Evolutionary conservation across 2,329 filamentous ascomycete species (phyloP), one percentile per base, ranked within the genome.

Genomic region (Cercospora berteroae): DNA sequence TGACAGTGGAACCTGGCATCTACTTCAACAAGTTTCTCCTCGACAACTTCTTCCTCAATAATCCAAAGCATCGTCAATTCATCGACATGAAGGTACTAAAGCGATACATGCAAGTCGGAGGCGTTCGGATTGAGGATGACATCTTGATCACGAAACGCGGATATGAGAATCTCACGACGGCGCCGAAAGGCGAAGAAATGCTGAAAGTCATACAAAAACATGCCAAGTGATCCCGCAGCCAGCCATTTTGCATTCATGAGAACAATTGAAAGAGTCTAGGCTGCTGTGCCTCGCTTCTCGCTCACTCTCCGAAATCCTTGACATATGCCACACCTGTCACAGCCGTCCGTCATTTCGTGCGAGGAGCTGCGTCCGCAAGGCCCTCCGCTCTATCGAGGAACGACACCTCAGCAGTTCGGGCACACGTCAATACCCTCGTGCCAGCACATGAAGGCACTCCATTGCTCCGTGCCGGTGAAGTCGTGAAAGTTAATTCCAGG

Each of bases 1-100:
- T 99, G 61, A 99, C 95, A 0, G 93, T 98, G 36, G 95, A 99
- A 81, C 95, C 95, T 6, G 95, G 95, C 18, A 87, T 89, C 50
- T 94, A 94, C 79, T 93, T 94, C 80, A 91, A 89, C 79, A 83
- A 83, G 18, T 88, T 88, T 63, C 91, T 91, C 72, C 87, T 94
- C 68, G 86, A 92, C 80, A 70, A 64, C 3, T 86, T 88, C 18
- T 89, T 88, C 76, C 87, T 91, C 75, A 83, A 89, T 70, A 81
- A 84, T 66, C 82, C 86, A 67, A 79, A 81, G 60, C 87, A 90
- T 73, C 81, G 81, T 31, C 82, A 84, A 69, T 92, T 85, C 74
- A 89, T 95, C 75, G 84, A 94, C 79, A 80, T 80, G 72, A 81
- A 84, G 4, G 84, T 89, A 2, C 80, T 94, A 44, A 86, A 89